These are phyloP conservation scores for Gonium pectorale DNA, from an alignment of 139 green algal genomes.

Conservation along the genomic window DNA sequence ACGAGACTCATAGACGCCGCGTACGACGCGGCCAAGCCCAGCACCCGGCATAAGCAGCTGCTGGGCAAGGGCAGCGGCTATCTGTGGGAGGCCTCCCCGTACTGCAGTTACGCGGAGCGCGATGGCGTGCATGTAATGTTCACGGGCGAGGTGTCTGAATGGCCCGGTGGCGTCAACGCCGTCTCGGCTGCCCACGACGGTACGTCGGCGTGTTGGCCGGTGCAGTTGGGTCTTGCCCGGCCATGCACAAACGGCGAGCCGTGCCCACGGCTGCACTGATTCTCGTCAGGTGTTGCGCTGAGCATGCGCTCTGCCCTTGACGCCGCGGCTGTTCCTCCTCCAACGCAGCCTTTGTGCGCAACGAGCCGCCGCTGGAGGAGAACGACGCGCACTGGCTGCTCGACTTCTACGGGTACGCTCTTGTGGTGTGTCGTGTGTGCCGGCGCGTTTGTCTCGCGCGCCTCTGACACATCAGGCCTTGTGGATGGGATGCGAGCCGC, in stretches of 20 bases:
- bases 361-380: conserved; percentile 53
- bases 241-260: no score
- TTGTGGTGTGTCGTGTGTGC: no score
- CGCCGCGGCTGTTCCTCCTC: no score
- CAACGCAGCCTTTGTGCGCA: conserved; percentile 65
- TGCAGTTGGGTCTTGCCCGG: no score
- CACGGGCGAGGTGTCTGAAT: conserved; percentile 69
- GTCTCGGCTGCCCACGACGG: conserved; percentile 64
- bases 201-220: no score
- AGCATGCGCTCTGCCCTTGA: no score
- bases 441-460: no score
- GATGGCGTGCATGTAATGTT: conserved; percentile 70
- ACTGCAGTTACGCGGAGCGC: conserved; percentile 56
- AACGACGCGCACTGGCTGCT: conserved; percentile 79
- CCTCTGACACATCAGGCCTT: no score
- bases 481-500: no score
- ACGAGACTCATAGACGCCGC: conserved; percentile 13
- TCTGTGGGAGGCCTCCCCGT: conserved; percentile 56
- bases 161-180: conserved; percentile 68
- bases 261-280: no score
- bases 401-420: conserved; percentile 73
- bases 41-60: neutral
- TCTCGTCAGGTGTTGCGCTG: no score
- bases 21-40: neutral
- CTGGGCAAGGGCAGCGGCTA: conserved; percentile 45